A percentile compares a stretch with the other conserved stretches of the same genome.
phyloP scores from a whole-genome alignment of 768 basidiomycete genomes.

The Xerocomus brunneocitrinus region DNA sequence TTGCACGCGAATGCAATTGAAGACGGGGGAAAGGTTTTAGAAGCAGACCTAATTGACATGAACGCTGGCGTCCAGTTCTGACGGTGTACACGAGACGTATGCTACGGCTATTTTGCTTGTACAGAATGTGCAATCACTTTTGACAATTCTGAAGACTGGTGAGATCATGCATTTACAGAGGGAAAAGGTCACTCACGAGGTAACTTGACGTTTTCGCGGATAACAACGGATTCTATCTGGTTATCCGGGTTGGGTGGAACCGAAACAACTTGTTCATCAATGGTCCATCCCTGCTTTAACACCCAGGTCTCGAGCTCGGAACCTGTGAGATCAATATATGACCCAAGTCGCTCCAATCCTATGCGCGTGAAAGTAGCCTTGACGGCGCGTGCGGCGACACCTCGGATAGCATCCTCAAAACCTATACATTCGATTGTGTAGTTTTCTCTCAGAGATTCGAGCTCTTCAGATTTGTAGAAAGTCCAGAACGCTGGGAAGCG shows the following conservation, averaged over 20 bases:
- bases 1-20: background rate
- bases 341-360: slow-evolving; percentile 57
- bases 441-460: slow-evolving; percentile 74
- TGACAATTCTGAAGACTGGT: slow-evolving; percentile 51
- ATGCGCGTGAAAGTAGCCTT: slow-evolving; percentile 77
- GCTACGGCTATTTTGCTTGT: slow-evolving; percentile 39
- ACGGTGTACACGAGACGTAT: slow-evolving; percentile 5
- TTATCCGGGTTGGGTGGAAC: slow-evolving; percentile 85
- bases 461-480: slow-evolving; percentile 62
- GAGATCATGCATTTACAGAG: background rate
- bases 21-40: background rate
- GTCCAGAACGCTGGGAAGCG: slow-evolving; percentile 87
- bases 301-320: slow-evolving; percentile 57
- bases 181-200: slow-evolving; percentile 53
- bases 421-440: slow-evolving; percentile 81
- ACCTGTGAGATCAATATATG: slow-evolving; percentile 69
- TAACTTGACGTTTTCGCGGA: slow-evolving; percentile 78
- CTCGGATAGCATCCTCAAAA: slow-evolving; percentile 79
- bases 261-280: slow-evolving; percentile 55
- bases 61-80: background rate
- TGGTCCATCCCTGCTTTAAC: slow-evolving; percentile 61
- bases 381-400: slow-evolving; percentile 73
- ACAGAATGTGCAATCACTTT: slow-evolving; percentile 74
- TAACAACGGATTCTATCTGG: slow-evolving; percentile 79
- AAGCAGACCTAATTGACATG: background rate